Evolutionary conservation across 2,329 filamentous ascomycete genomes (phyloP).

Genomic region (Coniochaeta hoffmannii): DNA sequence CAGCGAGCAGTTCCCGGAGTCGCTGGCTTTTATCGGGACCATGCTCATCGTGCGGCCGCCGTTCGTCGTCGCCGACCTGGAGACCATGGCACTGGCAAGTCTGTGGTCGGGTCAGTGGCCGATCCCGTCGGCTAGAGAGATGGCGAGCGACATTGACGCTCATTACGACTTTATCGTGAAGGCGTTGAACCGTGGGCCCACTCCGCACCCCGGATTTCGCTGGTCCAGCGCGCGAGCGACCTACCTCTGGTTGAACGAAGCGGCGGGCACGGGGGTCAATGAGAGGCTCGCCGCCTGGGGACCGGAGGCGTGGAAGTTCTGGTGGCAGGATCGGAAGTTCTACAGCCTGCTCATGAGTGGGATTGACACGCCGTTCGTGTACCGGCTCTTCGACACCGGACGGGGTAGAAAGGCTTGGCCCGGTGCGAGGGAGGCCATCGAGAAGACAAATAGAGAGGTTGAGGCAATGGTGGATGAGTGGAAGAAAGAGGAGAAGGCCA

Average conservation of each 20-base stretch:
- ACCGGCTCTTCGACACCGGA: constrained; percentile 31
- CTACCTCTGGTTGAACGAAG: constrained; percentile 27
- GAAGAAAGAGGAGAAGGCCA: constrained; percentile 2
- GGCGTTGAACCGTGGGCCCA: constrained; percentile 15
- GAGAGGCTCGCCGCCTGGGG: constrained; percentile 30
- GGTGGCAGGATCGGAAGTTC: constrained; percentile 28
- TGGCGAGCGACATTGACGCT: constrained; percentile 18
- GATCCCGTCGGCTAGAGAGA: constrained; percentile 14
- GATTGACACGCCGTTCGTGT: constrained; percentile 29
- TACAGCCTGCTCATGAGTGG: constrained; percentile 29
- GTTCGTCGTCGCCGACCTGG: constrained; percentile 20
- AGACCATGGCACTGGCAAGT: constrained; percentile 21
- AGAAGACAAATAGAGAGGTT: constrained; percentile 17
- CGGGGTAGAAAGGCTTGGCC: constrained; percentile 28
- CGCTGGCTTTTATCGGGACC: constrained; percentile 21
- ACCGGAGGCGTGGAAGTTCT: constrained; percentile 29
- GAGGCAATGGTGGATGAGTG: constrained; percentile 8
- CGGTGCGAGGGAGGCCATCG: constrained; percentile 26
- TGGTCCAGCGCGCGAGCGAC: constrained; percentile 27
- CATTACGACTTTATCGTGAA: constrained; percentile 17
- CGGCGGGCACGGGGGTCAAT: constrained; percentile 29
- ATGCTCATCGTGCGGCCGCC: constrained; percentile 17
- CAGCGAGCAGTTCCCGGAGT: constrained; percentile 24
- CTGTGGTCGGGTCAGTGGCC: constrained; percentile 19
- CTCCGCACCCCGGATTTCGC: constrained; percentile 19